Conservation (phyloP, 768 basidiomycete species). For the Panaeolus papilionaceus region DNA sequence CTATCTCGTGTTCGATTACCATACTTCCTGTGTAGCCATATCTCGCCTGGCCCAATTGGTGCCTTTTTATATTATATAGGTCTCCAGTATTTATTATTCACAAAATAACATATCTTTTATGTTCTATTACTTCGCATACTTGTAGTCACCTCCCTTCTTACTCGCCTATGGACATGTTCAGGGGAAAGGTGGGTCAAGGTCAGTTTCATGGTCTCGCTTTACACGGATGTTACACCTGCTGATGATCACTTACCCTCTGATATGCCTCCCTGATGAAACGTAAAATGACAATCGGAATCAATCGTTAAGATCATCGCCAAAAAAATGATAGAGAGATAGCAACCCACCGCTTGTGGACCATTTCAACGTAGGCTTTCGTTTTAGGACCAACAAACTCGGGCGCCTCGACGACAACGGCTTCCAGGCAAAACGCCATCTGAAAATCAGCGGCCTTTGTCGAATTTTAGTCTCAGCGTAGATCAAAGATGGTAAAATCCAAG, state of each 20-base stretch:
- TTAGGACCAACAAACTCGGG: conserved; percentile 24
- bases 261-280: conserved; percentile 11
- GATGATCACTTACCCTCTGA: conserved; percentile 17
- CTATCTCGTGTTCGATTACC: neutral
- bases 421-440: conserved; percentile 29
- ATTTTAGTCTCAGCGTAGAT: neutral
- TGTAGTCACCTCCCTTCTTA: conserved; percentile 40
- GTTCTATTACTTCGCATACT: conserved; percentile 28
- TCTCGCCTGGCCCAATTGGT: neutral
- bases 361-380: conserved; percentile 27
- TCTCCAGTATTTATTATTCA: conserved; percentile 26
- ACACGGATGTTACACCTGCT: neutral
- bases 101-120: conserved; percentile 23
- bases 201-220: neutral
- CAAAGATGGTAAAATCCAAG: neutral
- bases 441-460: conserved; percentile 27
- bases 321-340: neutral
- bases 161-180: conserved; percentile 27
- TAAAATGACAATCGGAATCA: neutral
- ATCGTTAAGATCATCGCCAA: conserved; percentile 6
- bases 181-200: neutral
- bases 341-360: conserved; percentile 28
- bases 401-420: conserved; percentile 21
- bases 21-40: conserved; percentile 19
- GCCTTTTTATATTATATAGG: conserved; percentile 18